Percentiles rank a stretch among this genome's conserved stretches.
phyloP scores from a whole-genome alignment of 805 yeast genomes.

The Kregervanrija delftensis region DNA sequence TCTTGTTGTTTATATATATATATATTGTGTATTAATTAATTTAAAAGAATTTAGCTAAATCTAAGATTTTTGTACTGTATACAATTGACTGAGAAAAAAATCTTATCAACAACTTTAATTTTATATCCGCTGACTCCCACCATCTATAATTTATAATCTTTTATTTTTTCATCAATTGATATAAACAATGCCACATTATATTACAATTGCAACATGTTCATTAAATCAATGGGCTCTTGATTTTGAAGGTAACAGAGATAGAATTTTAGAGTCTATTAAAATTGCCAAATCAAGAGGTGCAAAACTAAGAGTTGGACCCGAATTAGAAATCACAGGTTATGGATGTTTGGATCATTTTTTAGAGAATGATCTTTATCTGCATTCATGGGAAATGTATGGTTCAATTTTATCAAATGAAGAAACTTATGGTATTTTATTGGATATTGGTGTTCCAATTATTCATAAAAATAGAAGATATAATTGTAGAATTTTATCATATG shows the following conservation, averaged over 20 bases:
- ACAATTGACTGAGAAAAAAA: too few species aligned
- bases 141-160: not conserved
- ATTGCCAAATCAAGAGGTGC: constrained; percentile 76
- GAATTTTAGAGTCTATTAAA: constrained; percentile 75
- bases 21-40: too few species aligned
- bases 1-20: too few species aligned
- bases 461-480: constrained; percentile 87
- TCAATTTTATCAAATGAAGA: constrained; percentile 62
- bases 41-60: too few species aligned
- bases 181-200: constrained; percentile 66
- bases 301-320: constrained; percentile 90
- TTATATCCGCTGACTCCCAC: too few species aligned
- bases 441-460: constrained; percentile 90
- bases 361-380: constrained; percentile 82
- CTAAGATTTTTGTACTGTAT: too few species aligned
- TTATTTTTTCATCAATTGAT: not conserved
- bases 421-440: constrained; percentile 73
- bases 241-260: constrained; percentile 92
- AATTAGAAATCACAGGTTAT: constrained; percentile 89
- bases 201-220: constrained; percentile 90
- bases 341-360: constrained; percentile 92
- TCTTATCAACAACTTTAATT: too few species aligned
- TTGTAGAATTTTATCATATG: constrained; percentile 77
- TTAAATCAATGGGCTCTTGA: constrained; percentile 98
- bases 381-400: constrained; percentile 92